phyloP scores from a whole-genome alignment of 306 rosid genomes.

The Acacia crassicarpa region DNA sequence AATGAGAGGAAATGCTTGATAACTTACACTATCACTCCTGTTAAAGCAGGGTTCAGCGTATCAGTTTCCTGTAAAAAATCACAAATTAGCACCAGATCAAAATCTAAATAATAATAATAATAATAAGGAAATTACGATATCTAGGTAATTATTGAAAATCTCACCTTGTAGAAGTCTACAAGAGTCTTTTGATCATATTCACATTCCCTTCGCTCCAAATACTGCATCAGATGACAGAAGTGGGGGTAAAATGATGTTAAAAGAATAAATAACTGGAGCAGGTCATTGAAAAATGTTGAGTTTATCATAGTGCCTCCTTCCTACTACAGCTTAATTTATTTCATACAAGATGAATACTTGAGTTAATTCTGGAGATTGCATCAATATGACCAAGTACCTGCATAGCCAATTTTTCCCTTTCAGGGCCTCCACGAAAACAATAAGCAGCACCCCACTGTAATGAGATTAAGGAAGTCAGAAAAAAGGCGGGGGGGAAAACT shows the following conservation, averaged over 20 bases:
- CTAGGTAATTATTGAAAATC: slow-evolving; percentile 12
- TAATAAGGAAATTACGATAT: background rate
- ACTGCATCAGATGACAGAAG: slow-evolving; percentile 43
- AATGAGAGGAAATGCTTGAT: background rate
- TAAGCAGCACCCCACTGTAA: slow-evolving; percentile 94
- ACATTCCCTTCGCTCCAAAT: slow-evolving; percentile 86
- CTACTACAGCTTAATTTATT: background rate
- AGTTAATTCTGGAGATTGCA: background rate
- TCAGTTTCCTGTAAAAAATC: slow-evolving; percentile 57
- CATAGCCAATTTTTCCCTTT: slow-evolving; percentile 74
- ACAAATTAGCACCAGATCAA: background rate
- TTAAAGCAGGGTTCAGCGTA: slow-evolving; percentile 52
- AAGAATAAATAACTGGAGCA: background rate
- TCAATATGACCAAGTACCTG: slow-evolving; percentile 56
- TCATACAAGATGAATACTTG: background rate
- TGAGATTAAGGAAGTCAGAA: slow-evolving; percentile 17
- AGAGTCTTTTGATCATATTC: slow-evolving; percentile 61
- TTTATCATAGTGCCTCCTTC: background rate
- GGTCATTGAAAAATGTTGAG: background rate
- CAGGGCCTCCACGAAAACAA: slow-evolving; percentile 79
- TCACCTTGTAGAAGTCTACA: slow-evolving; percentile 63
- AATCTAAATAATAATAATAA: background rate
- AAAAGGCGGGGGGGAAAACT: background rate
- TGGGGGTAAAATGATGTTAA: background rate
- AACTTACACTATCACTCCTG: slow-evolving; percentile 84